Conservation (phyloP, 495 filamentous ascomycete genomes). For the Xanthoparmelia taractica region DNA sequence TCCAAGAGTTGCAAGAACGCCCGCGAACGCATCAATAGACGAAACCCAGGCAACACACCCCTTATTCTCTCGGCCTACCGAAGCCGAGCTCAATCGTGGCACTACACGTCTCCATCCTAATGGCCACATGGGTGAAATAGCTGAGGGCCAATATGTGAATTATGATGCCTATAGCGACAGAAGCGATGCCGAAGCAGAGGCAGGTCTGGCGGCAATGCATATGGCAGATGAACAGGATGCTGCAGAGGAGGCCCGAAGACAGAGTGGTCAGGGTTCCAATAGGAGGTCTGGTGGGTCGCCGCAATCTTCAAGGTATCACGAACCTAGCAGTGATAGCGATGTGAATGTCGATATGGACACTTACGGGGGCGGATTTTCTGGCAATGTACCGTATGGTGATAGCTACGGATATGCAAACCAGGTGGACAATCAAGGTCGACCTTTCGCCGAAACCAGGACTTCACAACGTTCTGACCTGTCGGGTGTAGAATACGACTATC, state of each 20-base stretch:
- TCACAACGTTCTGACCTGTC: slow-evolving; percentile 37
- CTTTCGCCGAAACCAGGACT: slow-evolving; percentile 26
- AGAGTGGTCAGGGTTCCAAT: slow-evolving; percentile 43
- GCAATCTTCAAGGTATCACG: slow-evolving; percentile 21
- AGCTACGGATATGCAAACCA: slow-evolving; percentile 14
- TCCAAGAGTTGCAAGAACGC: slow-evolving; percentile 25
- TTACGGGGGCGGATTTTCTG: slow-evolving; percentile 68
- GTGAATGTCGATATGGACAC: slow-evolving; percentile 62
- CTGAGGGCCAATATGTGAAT: slow-evolving; percentile 40
- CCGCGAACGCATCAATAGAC: slow-evolving; percentile 24
- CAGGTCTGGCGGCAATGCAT: slow-evolving; percentile 74
- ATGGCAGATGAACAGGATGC: slow-evolving; percentile 77
- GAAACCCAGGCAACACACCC: slow-evolving; percentile 23
- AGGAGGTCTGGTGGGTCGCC: slow-evolving; percentile 30
- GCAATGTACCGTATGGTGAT: slow-evolving; percentile 64
- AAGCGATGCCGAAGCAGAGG: slow-evolving; percentile 85
- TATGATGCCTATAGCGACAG: slow-evolving; percentile 58
- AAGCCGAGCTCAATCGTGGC: slow-evolving; percentile 36
- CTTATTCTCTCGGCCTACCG: slow-evolving; percentile 20
- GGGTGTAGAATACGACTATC: slow-evolving; percentile 21
- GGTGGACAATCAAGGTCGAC: slow-evolving; percentile 8
- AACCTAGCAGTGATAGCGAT: slow-evolving; percentile 57
- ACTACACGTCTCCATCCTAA: slow-evolving; percentile 41
- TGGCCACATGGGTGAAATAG: slow-evolving; percentile 44
- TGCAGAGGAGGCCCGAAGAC: slow-evolving; percentile 47